Base-by-base conservation (phyloP, 1,139 yeast species). In the Blastobotrys elegans region DNA sequence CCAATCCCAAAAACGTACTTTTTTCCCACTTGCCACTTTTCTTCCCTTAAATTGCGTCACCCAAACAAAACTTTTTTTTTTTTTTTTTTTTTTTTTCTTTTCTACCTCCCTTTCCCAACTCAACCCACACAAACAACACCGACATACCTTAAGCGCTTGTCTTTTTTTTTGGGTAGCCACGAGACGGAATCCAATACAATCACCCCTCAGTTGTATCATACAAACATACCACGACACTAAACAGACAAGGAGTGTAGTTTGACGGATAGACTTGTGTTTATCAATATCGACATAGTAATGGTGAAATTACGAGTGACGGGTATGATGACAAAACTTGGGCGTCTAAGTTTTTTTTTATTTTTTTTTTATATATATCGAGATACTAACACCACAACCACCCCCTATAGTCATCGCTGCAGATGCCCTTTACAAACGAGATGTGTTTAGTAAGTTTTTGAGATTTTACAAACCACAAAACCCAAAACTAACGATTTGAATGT, bases 391-490 rank as follows among this genome's bases (percentile, higher is more conserved):
- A 11, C 16, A 32, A 29, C 16, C 11, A 10, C 10, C 27, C 27
- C n/a, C n/a, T n/a, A 22, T 35, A 53, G 84, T 92, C 44, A 92
- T 92, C 50, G 97, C 97, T 32, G 97, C 97, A 8, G 98, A 94
- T 66, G 88, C 96, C 36, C 82, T 92, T 51, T 89, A 87, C 68
- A 92, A 92, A 68, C 77, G 99, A 56, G 99, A 92, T 67, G 90
- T 94, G 20, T 88, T 92, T 65, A 82, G 95, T 58, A 86, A 83
- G 64, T 59, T 14, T n/a, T 2, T 16, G 10, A 8, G 3, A 18
- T 17, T 13, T 30, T 30, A 26, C 13, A 8, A 26, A 7, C 8
- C 20, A 26, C 31, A 26, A 17, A n/a, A 10, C 16, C 27, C 42
- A 18, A 39, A 29, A 24, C 11, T 6, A 6, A 24, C 10, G 27